Base-by-base conservation (phyloP, 148 eudicot genomes). In the Spergularia bocconei region DNA sequence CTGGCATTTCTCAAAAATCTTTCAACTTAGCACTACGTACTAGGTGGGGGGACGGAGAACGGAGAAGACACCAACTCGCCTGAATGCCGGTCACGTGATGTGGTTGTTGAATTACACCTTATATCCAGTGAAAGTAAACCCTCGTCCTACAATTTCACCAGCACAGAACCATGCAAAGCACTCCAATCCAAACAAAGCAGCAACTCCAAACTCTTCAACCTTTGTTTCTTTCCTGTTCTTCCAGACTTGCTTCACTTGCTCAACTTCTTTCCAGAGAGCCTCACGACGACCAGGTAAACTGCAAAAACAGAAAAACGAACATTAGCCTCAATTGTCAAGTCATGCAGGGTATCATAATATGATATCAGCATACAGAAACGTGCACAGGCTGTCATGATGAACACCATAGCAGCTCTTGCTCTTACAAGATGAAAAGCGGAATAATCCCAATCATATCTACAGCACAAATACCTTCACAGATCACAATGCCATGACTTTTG, bases 161-260 rank as follows among this genome's bases (percentile, higher is more conserved):
- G 87, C 90, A 79, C 88, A 88, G 73, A 72, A 88, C 93, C 93
- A 90, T 38, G 90, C 87, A 75, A 85, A 90, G 73, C 87, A 86
- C 80, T 90, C 91, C 39, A 90, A 73, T 71, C 93, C 91, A 59
- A 90, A 90, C 66, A 90, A 85, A 50, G 93, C 84, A 77, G 86
- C 93, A 55, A 83, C 60, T 68, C 88, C 84, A 33, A 77, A 82
- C 65, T 86, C 85, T 72, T 90, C 91, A 57, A 81, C 84, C 66
- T 85, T 82, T 78, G 83, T 53, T 21, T 88, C 87, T 67, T 79
- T 80, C 85, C 83, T 85, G 81, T 85, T 88, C 75, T 86, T 85
- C 82, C 87, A 75, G 19, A 79, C 67, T 51, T 88, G 87, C 85
- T 90, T 88, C 70, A 90, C 84, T 55, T 82, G 77, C 41, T 83